Percentiles rank a stretch among this genome's conserved stretches.
Conservation (phyloP, 2,329 filamentous ascomycete genomes). For the Trichoderma sp. region DNA sequence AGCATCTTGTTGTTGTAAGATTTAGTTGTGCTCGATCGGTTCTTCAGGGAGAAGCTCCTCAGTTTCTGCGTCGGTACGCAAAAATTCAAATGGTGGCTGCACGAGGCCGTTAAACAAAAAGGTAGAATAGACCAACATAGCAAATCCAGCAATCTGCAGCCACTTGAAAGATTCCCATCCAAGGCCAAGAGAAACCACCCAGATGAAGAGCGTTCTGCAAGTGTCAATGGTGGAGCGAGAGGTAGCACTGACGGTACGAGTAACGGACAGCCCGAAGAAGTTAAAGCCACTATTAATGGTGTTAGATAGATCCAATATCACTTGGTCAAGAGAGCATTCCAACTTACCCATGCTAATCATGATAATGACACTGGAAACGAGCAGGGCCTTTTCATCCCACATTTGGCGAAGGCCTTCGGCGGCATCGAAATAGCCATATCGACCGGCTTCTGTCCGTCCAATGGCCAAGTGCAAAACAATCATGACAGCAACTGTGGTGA, state of each 20-base stretch:
- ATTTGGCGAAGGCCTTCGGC: constrained; percentile 83
- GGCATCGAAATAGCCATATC: constrained; percentile 86
- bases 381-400: constrained; percentile 68
- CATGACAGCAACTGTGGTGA: constrained; percentile 77
- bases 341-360: constrained; percentile 90
- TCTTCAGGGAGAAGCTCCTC: constrained; percentile 76
- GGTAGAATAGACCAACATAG: constrained; percentile 88
- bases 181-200: constrained; percentile 88
- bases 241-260: constrained; percentile 84
- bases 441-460: constrained; percentile 72
- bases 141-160: constrained; percentile 90
- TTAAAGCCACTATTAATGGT: constrained; percentile 76
- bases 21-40: constrained; percentile 69
- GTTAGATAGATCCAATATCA: constrained; percentile 26
- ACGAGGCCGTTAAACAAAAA: constrained; percentile 96
- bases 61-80: constrained; percentile 56
- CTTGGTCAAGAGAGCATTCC: not conserved
- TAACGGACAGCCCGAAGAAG: constrained; percentile 96
- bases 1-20: not conserved
- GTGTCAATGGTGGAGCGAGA: constrained; percentile 96
- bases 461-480: constrained; percentile 74
- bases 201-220: constrained; percentile 96
- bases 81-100: constrained; percentile 73
- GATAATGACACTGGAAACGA: constrained; percentile 79
- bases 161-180: constrained; percentile 99